Evolutionary conservation across 2,329 filamentous ascomycete species (phyloP).

Genomic region (Fusarium anguioides): DNA sequence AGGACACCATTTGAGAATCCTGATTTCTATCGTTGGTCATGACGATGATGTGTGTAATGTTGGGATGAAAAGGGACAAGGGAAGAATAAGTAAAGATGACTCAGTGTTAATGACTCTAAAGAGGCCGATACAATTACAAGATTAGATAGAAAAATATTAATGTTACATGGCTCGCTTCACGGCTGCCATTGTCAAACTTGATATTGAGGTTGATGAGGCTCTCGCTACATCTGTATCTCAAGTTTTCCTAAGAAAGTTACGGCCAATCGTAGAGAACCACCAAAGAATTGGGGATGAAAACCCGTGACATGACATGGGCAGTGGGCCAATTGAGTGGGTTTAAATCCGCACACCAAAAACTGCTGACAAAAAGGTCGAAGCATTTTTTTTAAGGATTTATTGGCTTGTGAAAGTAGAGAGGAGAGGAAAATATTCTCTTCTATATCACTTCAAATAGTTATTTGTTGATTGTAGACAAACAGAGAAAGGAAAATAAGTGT

Average conservation of each 20-base stretch:
- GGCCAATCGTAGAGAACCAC: slow-evolving; percentile 24
- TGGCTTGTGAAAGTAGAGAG: background rate
- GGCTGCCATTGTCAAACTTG: slow-evolving; percentile 4
- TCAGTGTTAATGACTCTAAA: background rate
- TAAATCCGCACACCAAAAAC: slow-evolving; percentile 22
- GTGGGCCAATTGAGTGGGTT: slow-evolving; percentile 20
- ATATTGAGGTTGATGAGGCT: slow-evolving; percentile 32
- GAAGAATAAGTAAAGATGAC: background rate
- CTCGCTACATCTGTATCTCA: slow-evolving; percentile 13
- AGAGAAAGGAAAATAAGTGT: background rate
- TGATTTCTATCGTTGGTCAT: slow-evolving; percentile 37
- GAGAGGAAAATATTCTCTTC: too few species aligned
- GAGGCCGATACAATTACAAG: slow-evolving; percentile 18
- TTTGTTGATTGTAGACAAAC: too few species aligned
- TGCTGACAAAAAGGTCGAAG: slow-evolving; percentile 1
- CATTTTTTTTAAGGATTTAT: background rate
- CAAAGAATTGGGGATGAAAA: slow-evolving; percentile 22
- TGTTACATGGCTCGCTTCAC: slow-evolving; percentile 38
- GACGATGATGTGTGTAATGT: background rate
- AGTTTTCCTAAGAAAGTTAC: slow-evolving; percentile 26
- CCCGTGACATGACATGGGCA: slow-evolving; percentile 39
- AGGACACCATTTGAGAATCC: slow-evolving; percentile 33
- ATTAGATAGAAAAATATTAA: slow-evolving; percentile 4
- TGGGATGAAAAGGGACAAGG: background rate
- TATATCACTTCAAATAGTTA: too few species aligned